Base-by-base conservation (phyloP, 495 filamentous ascomycete genomes). In the Hypoxylon crocopeplum region DNA sequence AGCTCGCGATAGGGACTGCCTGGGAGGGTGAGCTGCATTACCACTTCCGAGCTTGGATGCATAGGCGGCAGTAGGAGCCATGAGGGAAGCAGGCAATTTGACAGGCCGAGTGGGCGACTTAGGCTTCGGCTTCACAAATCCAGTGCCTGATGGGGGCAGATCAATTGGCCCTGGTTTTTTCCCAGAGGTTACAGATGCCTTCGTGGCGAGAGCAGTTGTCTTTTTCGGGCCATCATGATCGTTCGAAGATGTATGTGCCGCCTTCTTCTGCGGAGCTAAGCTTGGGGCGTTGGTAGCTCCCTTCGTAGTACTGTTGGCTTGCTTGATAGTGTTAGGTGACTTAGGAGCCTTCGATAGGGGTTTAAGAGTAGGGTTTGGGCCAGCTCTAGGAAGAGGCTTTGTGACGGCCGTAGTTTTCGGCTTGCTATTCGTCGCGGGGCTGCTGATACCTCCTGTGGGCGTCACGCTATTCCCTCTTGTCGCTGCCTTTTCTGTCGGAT, bases 101-200 rank as follows among this genome's bases (percentile, higher is more conserved):
- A 83, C 73, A 12, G 88, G 81, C 41, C 79, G 80, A 5, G 86
- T 87, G 1, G 88, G 86, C 13, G 88, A 90, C 58, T 82, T 87
- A 12, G 82, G 69, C 62, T 79, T 81, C 16, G 86, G 78, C 64
- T 88, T 90, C 25, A 72, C 70, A 60, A 79, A 77, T n/a, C 73
- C 75, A 48, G 69, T 72, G 37, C 64, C 48, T 1, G 73, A 61
- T 10, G 75, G 64, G 3, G 71, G 70, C 7, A 68, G 59, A 15
- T 74, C 60, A 19, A 75, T 56, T 7, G 72, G 52, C 1, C 68
- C 57, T 32, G 76, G 70, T 34, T 69, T 77, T 62, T 75, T 76
- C 25, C 11, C 30, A 46, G 62, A 21, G 3, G 66, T 44, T n/a
- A 39, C 56, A 7, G 48, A 27, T 10, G 59, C 17, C 46, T 52